These are phyloP conservation scores for Arabidopsis hybrid DNA, from an alignment of 441 rosid species.

Conservation along the genomic window DNA sequence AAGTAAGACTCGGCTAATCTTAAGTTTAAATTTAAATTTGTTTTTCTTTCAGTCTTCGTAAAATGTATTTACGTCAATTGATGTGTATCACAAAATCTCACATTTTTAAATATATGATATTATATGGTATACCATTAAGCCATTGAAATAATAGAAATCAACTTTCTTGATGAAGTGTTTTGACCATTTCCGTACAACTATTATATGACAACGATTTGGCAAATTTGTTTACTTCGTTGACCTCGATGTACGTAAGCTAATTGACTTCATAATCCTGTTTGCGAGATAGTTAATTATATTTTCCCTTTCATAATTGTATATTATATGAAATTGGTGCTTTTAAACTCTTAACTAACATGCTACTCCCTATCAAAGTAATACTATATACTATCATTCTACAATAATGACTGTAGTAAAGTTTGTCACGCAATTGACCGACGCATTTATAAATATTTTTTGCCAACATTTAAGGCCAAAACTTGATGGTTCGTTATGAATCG, in stretches of 20 bases:
- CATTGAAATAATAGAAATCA: background rate
- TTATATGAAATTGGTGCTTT: background rate
- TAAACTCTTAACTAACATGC: background rate
- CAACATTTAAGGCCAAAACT: background rate
- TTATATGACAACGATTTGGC: background rate
- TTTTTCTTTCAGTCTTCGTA: too few species aligned
- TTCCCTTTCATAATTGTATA: background rate
- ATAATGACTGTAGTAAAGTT: background rate
- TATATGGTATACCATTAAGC: background rate
- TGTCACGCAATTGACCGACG: conserved; percentile 7
- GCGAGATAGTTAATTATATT: background rate
- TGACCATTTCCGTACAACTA: background rate
- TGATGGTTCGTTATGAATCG: background rate
- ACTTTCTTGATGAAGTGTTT: background rate
- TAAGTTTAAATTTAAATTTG: too few species aligned
- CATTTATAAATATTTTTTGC: background rate
- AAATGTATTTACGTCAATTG: too few species aligned
- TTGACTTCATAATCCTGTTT: background rate
- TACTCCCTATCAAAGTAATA: background rate
- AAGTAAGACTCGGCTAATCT: background rate
- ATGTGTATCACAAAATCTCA: background rate
- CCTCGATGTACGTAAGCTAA: background rate
- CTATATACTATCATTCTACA: background rate
- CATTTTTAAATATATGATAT: background rate
- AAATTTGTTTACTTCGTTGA: background rate